Conservation (phyloP, 768 basidiomycete genomes). For the Clavulina sp. region DNA sequence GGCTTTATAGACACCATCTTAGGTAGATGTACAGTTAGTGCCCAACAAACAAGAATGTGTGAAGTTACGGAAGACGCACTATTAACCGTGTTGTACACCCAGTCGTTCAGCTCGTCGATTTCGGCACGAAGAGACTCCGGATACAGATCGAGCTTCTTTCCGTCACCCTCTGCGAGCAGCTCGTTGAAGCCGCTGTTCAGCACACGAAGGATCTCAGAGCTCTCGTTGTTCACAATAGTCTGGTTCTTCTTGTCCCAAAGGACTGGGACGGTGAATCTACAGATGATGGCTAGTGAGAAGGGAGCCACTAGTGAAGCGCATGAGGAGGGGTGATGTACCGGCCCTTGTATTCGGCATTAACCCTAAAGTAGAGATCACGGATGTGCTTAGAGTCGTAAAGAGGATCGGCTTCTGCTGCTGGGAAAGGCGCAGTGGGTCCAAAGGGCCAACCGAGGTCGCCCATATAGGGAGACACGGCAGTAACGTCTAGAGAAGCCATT, state of each 20-base stretch:
- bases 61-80: slow-evolving; percentile 29
- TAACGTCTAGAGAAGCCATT: slow-evolving; percentile 36
- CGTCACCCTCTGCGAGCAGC: slow-evolving; percentile 32
- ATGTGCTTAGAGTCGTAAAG: slow-evolving; percentile 50
- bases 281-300: not conserved
- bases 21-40: not conserved
- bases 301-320: not conserved
- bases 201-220: slow-evolving; percentile 85
- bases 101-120: slow-evolving; percentile 73
- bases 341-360: slow-evolving; percentile 51
- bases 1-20: slow-evolving; percentile 74
- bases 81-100: slow-evolving; percentile 74
- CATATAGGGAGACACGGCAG: slow-evolving; percentile 76
- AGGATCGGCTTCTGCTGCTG: slow-evolving; percentile 60
- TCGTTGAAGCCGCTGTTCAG: slow-evolving; percentile 78
- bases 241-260: slow-evolving; percentile 83
- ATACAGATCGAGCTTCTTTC: slow-evolving; percentile 51
- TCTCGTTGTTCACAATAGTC: slow-evolving; percentile 92
- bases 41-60: not conserved
- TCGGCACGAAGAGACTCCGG: slow-evolving; percentile 50
- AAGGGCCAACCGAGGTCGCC: slow-evolving; percentile 78
- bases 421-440: slow-evolving; percentile 45
- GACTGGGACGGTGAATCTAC: slow-evolving; percentile 67
- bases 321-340: slow-evolving; percentile 26
- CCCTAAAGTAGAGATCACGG: slow-evolving; percentile 72